Evolutionary conservation across 2,329 filamentous ascomycete species (phyloP).

Genomic region (Cyanodermella asteris): DNA sequence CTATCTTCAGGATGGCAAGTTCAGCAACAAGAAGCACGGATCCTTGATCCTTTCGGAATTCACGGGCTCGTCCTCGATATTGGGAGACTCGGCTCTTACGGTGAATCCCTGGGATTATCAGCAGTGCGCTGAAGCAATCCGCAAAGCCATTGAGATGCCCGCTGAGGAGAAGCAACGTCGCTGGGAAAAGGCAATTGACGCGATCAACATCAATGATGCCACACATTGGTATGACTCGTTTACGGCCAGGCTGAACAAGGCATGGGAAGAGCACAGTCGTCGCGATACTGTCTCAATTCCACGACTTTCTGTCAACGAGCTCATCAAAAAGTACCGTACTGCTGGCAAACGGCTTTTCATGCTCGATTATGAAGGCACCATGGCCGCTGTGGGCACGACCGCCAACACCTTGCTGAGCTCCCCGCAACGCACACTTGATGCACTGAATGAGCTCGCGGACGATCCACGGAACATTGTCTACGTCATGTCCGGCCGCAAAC

Average conservation of each 20-base stretch:
- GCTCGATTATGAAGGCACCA: constrained; percentile 80
- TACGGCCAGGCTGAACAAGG: constrained; percentile 44
- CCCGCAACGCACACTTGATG: constrained; percentile 64
- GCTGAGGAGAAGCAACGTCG: constrained; percentile 50
- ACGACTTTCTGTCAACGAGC: constrained; percentile 46
- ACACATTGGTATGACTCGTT: constrained; percentile 70
- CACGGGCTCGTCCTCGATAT: constrained; percentile 73
- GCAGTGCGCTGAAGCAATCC: constrained; percentile 69
- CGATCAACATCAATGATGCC: constrained; percentile 64
- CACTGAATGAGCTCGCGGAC: constrained; percentile 57
- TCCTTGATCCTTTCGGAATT: constrained; percentile 89
- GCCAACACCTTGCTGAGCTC: constrained; percentile 69
- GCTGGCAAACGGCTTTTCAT: constrained; percentile 59
- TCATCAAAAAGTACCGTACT: constrained; percentile 43
- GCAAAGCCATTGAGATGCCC: constrained; percentile 59
- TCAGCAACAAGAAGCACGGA: constrained; percentile 55
- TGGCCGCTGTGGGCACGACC: constrained; percentile 70
- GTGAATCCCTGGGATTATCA: constrained; percentile 94
- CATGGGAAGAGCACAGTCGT: constrained; percentile 64
- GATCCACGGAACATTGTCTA: constrained; percentile 74
- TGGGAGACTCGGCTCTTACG: constrained; percentile 56
- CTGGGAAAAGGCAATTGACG: constrained; percentile 51
- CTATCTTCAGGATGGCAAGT: constrained; percentile 70
- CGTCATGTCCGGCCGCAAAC: constrained; percentile 75
- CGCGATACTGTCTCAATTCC: constrained; percentile 75